phyloP scores from a whole-genome alignment of 805 yeast species.

The Ogataea minuta region DNA sequence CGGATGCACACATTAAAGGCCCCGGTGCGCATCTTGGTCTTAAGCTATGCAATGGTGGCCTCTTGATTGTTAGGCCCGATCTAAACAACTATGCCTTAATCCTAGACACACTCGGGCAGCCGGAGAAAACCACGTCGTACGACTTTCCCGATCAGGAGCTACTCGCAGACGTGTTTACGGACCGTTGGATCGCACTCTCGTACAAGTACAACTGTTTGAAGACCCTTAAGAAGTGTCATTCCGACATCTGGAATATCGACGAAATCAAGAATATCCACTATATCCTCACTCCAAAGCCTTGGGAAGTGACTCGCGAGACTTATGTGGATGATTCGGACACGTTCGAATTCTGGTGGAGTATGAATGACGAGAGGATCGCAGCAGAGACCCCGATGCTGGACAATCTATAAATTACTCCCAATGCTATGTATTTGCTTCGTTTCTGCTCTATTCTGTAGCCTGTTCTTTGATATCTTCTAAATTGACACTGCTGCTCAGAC shows the following conservation, averaged over 20 bases:
- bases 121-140: constrained; percentile 39
- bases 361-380: constrained; percentile 38
- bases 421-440: constrained; percentile 1
- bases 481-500: constrained; percentile 9
- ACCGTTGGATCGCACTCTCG: constrained; percentile 50
- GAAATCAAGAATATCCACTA: constrained; percentile 58
- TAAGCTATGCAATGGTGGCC: constrained; percentile 58
- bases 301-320: constrained; percentile 42
- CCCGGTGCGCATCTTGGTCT: constrained; percentile 44
- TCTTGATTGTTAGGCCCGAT: constrained; percentile 49
- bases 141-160: constrained; percentile 60
- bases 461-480: constrained; percentile 7
- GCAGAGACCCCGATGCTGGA: constrained; percentile 6
- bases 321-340: constrained; percentile 44
- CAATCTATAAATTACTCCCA: neutral
- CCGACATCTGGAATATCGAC: constrained; percentile 44
- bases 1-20: constrained; percentile 32
- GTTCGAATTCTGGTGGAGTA: constrained; percentile 49
- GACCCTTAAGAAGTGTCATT: constrained; percentile 46
- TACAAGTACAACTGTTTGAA: constrained; percentile 57
- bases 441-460: neutral
- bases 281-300: constrained; percentile 59
- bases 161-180: constrained; percentile 50
- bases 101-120: constrained; percentile 37
- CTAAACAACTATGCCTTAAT: constrained; percentile 39